A percentile compares a stretch with the other conserved stretches of the same genome.
These are phyloP conservation scores for Aaosphaeria arxii DNA, from an alignment of 2,329 filamentous ascomycete genomes.

Conservation along the genomic window DNA sequence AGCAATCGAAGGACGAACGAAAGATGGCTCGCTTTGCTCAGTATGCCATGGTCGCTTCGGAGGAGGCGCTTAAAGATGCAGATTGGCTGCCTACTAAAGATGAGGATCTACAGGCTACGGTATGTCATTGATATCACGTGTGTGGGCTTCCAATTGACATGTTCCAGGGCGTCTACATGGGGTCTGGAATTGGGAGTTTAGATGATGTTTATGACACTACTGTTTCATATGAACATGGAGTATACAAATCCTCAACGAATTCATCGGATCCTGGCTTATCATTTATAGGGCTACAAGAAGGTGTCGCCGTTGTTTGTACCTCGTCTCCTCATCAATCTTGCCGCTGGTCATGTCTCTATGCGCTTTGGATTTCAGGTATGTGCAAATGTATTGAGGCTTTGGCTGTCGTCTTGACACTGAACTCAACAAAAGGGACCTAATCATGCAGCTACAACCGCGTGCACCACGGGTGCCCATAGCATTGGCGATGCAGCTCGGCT, in stretches of 20 bases:
- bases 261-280: neutral
- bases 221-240: slow-evolving; percentile 69
- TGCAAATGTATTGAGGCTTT: neutral
- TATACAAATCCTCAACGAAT: slow-evolving; percentile 43
- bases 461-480: slow-evolving; percentile 92
- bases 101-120: slow-evolving; percentile 69
- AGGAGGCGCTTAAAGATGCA: slow-evolving; percentile 83
- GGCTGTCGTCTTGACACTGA: neutral
- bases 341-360: slow-evolving; percentile 93
- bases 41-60: slow-evolving; percentile 81
- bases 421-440: slow-evolving; percentile 66
- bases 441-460: slow-evolving; percentile 89
- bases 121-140: slow-evolving; percentile 28
- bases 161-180: slow-evolving; percentile 76
- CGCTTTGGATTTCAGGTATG: slow-evolving; percentile 71
- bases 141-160: neutral
- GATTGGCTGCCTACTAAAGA: slow-evolving; percentile 64
- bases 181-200: slow-evolving; percentile 92
- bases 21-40: slow-evolving; percentile 91
- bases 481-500: slow-evolving; percentile 92
- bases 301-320: slow-evolving; percentile 94
- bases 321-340: slow-evolving; percentile 88
- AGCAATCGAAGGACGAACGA: slow-evolving; percentile 54
- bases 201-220: slow-evolving; percentile 87
- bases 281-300: slow-evolving; percentile 76